Evolutionary conservation across 352 stramenopile genomes (phyloP), one percentile per base, ranked within the genome.

Genomic region (Globisporangium iwayamae): DNA sequence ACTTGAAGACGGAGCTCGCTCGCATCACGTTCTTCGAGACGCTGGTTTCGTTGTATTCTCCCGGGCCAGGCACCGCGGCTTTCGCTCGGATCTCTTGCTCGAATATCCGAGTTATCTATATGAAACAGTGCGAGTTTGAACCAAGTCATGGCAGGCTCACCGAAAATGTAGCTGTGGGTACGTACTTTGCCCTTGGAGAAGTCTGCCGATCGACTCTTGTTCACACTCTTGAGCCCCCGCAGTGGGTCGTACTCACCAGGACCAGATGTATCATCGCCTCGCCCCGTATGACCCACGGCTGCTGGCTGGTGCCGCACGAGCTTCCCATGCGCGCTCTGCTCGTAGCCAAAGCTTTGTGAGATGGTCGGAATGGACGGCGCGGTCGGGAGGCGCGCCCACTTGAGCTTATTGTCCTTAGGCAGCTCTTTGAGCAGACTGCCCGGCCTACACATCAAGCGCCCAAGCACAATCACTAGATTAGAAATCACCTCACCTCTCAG

Each of bases 281-380:
- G 69, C 0, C 84, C 84, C 56, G 78, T 74, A 60, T 91, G 73
- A 0, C 82, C 81, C 0, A 87, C 70, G 32, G 78, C 73, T 0
- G 66, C 70, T 8, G 85, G 82, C n/a, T 90, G 68, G 22, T 93
- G 81, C 0, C 81, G 81, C 32, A 93, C 72, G 2, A 93, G 71
- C 47, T 91, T 91, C 0, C 85, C 85, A 63, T 91, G 79, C 4
- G 76, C 75, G 9, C 78, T 72, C 69, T 93, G 77, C 25, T 91
- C 85, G 52, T 93, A 91, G 3, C 85, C 85, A 65, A 89, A 93
- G 64, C 85, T 93, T 54, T 93, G 85, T 4, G 81, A 77, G 0
- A 84, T 68, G 3, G 72, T 88, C 0, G 85, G 85, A 39, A 93
- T 93, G 0, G 85, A 93, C 18, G 85, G 85, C 14, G 83, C 85